These are phyloP conservation scores for Austropuccinia psidii DNA, from an alignment of 1,284 basidiomycete species.

Conservation along the genomic window DNA sequence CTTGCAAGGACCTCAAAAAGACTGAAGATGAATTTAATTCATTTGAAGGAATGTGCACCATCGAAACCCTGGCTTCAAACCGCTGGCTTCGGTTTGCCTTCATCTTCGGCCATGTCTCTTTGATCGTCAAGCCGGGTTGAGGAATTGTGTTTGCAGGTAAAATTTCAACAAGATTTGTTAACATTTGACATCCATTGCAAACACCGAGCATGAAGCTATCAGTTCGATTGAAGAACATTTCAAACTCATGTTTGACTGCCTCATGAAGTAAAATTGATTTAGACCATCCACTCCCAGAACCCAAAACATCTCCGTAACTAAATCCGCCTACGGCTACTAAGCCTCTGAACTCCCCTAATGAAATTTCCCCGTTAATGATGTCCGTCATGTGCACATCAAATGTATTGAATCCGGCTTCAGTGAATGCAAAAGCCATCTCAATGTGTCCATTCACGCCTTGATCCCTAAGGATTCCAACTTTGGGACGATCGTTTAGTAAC, in stretches of 20 bases:
- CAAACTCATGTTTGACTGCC: constrained; percentile 65
- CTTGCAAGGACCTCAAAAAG: constrained; percentile 80
- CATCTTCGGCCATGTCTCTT: constrained; percentile 71
- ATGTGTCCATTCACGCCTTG: constrained; percentile 97
- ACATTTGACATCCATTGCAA: constrained; percentile 98
- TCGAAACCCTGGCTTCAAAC: constrained; percentile 78
- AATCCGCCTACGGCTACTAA: constrained; percentile 95
- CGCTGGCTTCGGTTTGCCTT: constrained; percentile 79
- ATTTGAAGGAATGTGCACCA: constrained; percentile 60
- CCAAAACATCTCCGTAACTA: constrained; percentile 96
- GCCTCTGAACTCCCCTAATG: constrained; percentile 67
- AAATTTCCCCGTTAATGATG: constrained; percentile 65
- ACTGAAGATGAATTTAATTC: constrained; percentile 55
- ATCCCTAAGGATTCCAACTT: constrained; percentile 90
- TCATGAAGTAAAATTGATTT: constrained; percentile 79
- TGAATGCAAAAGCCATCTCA: constrained; percentile 98
- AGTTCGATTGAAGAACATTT: constrained; percentile 67
- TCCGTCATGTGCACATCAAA: constrained; percentile 99
- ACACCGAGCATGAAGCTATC: constrained; percentile 86
- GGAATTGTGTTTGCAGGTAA: constrained; percentile 67
- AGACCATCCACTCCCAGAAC: constrained; percentile 97
- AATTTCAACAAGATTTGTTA: constrained; percentile 75
- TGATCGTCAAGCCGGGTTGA: not conserved
- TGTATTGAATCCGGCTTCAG: constrained; percentile 82
- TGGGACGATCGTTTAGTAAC: constrained; percentile 57